Percentiles rank a stretch among this genome's conserved stretches.
phyloP scores from a whole-genome alignment of 352 stramenopile genomes.

The Pythium biforme region DNA sequence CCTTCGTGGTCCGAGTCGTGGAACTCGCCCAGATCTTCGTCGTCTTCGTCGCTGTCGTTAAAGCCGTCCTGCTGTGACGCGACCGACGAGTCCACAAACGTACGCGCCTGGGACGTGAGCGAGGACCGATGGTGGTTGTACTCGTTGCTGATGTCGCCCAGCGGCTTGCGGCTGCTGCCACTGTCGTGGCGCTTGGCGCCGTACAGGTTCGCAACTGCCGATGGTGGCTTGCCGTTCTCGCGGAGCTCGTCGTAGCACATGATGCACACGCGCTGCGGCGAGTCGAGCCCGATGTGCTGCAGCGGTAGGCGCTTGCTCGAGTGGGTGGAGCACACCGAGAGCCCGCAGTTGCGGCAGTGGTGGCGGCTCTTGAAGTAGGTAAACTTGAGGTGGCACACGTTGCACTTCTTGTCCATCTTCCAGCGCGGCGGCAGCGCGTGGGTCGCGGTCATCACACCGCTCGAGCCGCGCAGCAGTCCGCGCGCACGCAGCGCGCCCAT shows the following conservation, averaged over 20 bases:
- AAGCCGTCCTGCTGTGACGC: constrained; percentile 21
- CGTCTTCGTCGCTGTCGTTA: constrained; percentile 34
- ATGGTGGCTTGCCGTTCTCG: constrained; percentile 60
- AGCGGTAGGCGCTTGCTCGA: constrained; percentile 68
- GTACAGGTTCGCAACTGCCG: constrained; percentile 79
- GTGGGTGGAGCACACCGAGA: constrained; percentile 84
- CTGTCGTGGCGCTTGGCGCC: constrained; percentile 28
- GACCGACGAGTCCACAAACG: constrained; percentile 20
- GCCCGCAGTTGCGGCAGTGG: constrained; percentile 87
- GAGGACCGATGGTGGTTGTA: constrained; percentile 15
- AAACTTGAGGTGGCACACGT: constrained; percentile 85
- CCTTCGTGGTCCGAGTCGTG: constrained; percentile 13
- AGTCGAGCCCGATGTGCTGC: constrained; percentile 52
- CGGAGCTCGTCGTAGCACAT: constrained; percentile 78
- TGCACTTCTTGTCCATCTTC: constrained; percentile 73
- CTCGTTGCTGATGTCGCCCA: constrained; percentile 16
- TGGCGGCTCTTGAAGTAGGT: constrained; percentile 85
- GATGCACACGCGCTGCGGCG: constrained; percentile 75
- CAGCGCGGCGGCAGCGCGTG: constrained; percentile 58
- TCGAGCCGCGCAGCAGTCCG: not conserved
- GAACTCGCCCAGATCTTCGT: constrained; percentile 6
- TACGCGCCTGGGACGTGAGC: constrained; percentile 23
- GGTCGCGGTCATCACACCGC: constrained; percentile 13
- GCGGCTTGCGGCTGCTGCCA: constrained; percentile 12
- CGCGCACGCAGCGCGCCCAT: constrained; percentile 19